Evolutionary conservation across 768 basidiomycete genomes (phyloP).

Genomic region (Boletus rubropictus): DNA sequence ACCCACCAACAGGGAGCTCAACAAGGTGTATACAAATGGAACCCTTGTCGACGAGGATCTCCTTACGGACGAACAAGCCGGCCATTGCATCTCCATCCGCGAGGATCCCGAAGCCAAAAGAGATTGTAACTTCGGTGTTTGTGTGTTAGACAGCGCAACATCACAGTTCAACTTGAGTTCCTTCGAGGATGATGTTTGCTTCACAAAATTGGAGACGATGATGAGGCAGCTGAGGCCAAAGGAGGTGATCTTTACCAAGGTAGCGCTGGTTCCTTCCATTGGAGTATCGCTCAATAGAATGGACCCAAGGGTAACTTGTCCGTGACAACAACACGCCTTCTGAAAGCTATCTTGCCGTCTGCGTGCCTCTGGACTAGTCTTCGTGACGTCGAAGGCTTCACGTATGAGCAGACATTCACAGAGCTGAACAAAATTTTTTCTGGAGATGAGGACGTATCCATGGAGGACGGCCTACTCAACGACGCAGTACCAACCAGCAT

Average conservation of each 20-base stretch:
- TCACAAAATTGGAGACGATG: constrained; percentile 89
- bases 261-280: constrained; percentile 21
- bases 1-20: constrained; percentile 58
- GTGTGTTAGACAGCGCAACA: constrained; percentile 89
- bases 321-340: constrained; percentile 70
- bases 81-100: constrained; percentile 88
- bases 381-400: constrained; percentile 75
- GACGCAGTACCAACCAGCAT: constrained; percentile 64
- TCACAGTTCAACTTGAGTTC: constrained; percentile 88
- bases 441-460: constrained; percentile 37
- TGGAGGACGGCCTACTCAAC: constrained; percentile 37
- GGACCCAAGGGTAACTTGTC: constrained; percentile 72
- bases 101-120: constrained; percentile 39
- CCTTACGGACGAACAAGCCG: constrained; percentile 87
- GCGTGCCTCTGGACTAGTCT: constrained; percentile 87
- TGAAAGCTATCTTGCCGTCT: constrained; percentile 75
- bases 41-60: constrained; percentile 90
- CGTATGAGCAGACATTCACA: constrained; percentile 62
- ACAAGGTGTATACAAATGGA: constrained; percentile 94
- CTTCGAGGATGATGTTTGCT: constrained; percentile 89
- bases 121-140: constrained; percentile 74
- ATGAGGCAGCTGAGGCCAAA: constrained; percentile 88
- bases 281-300: not conserved
- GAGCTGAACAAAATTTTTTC: constrained; percentile 67
- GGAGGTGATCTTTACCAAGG: constrained; percentile 89